Evolutionary conservation across 1,284 basidiomycete genomes (phyloP).

Genomic region (Ceratobasidium sp.): DNA sequence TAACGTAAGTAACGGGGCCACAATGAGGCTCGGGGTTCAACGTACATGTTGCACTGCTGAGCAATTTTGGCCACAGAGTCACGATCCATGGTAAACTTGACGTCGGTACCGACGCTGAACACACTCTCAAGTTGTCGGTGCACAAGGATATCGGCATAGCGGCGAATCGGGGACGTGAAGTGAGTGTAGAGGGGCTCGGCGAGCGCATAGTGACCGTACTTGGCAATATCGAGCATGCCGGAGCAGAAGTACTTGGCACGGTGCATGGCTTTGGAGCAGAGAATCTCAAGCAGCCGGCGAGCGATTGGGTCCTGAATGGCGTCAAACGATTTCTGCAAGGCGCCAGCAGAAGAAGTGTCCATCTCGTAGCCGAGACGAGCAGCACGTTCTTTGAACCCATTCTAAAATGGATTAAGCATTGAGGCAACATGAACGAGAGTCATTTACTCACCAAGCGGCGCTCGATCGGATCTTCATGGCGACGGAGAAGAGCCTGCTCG

Average conservation of each 20-base stretch:
- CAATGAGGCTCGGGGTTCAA: constrained; percentile 28
- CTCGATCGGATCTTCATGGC: constrained; percentile 92
- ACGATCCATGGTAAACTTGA: constrained; percentile 95
- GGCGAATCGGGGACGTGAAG: constrained; percentile 92
- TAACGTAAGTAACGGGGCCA: background rate
- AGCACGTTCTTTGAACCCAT: constrained; percentile 78
- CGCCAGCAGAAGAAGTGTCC: constrained; percentile 79
- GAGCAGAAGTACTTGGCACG: constrained; percentile 98
- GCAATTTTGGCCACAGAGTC: constrained; percentile 97
- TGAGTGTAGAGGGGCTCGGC: constrained; percentile 95
- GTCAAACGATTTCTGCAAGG: constrained; percentile 84
- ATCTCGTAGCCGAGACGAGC: constrained; percentile 82
- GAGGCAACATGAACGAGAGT: constrained; percentile 40
- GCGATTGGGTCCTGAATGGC: constrained; percentile 74
- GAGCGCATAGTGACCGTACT: constrained; percentile 93
- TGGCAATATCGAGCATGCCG: constrained; percentile 98
- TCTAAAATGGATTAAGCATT: constrained; percentile 56
- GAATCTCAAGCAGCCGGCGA: constrained; percentile 75
- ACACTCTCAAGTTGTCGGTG: constrained; percentile 97
- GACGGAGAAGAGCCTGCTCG: constrained; percentile 91
- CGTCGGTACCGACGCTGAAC: constrained; percentile 69
- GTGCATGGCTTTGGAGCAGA: constrained; percentile 88
- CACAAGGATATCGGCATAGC: constrained; percentile 94
- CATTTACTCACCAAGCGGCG: constrained; percentile 72
- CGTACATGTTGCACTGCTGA: constrained; percentile 94